phyloP scores from a whole-genome alignment of 768 basidiomycete species.

The Psilocybe sp. region DNA sequence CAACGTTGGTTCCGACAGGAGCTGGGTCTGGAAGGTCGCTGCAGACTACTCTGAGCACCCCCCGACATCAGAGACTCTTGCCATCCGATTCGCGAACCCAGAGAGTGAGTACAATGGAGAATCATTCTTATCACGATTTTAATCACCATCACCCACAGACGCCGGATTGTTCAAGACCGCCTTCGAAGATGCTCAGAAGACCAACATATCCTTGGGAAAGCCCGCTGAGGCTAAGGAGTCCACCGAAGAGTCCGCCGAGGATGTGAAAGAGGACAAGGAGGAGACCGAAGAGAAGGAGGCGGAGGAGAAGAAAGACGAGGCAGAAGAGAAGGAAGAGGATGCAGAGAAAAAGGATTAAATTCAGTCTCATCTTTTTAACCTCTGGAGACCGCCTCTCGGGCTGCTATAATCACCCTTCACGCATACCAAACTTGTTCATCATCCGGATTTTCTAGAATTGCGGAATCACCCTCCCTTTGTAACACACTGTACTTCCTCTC shows the following conservation, averaged over 20 bases:
- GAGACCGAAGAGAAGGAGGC: conserved; percentile 23
- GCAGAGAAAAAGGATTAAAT: conserved; percentile 32
- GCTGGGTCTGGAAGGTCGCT: conserved; percentile 98
- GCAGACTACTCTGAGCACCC: conserved; percentile 94
- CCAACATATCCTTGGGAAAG: conserved; percentile 46
- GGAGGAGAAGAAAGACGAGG: conserved; percentile 21
- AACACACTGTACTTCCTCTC: background rate
- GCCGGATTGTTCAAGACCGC: conserved; percentile 85
- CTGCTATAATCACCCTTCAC: too few species aligned
- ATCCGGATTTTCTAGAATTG: too few species aligned
- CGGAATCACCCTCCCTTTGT: background rate
- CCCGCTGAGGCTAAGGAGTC: conserved; percentile 24
- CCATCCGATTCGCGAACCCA: conserved; percentile 95
- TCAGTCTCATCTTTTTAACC: conserved; percentile 1
- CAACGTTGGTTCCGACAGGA: conserved; percentile 97
- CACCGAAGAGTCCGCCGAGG: conserved; percentile 25
- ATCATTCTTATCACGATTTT: background rate
- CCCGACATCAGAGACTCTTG: conserved; percentile 90
- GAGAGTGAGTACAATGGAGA: conserved; percentile 63
- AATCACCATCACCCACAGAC: conserved; percentile 39
- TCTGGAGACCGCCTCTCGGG: background rate
- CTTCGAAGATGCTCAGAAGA: conserved; percentile 83
- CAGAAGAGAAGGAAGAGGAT: conserved; percentile 25
- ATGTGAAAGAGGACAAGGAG: conserved; percentile 27
- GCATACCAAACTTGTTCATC: too few species aligned